Evolutionary conservation across 202 grass and related monocot genomes (phyloP).

Genomic region (Zoysia matrella): DNA sequence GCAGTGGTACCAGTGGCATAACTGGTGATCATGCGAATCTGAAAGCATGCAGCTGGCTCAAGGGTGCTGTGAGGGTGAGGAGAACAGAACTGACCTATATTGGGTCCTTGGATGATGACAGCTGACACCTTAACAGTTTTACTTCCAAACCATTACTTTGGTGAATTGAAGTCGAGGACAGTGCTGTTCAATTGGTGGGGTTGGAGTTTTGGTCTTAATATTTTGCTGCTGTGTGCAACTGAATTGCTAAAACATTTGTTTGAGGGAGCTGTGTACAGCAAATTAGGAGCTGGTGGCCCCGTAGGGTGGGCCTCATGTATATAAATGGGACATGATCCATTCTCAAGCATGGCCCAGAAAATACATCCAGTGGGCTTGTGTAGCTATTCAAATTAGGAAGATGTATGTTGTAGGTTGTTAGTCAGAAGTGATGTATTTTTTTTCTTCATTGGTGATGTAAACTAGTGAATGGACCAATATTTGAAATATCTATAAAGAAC

Average conservation of each 20-base stretch:
- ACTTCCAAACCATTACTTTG: slow-evolving; percentile 16
- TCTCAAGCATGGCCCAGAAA: background rate
- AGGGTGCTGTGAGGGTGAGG: slow-evolving; percentile 88
- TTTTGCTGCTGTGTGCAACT: background rate
- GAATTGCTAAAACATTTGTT: background rate
- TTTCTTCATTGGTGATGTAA: slow-evolving; percentile 21
- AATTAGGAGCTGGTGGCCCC: slow-evolving; percentile 8
- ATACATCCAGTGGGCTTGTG: background rate
- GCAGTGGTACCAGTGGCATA: slow-evolving; percentile 47
- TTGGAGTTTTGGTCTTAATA: background rate
- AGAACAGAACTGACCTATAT: slow-evolving; percentile 92
- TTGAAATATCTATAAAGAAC: background rate
- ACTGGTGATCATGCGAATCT: slow-evolving; percentile 73
- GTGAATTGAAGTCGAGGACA: background rate
- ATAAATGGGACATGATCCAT: slow-evolving; percentile 46
- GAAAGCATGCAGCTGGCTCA: slow-evolving; percentile 95
- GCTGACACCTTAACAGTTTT: slow-evolving; percentile 56
- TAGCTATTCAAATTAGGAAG: slow-evolving; percentile 38
- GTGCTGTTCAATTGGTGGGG: background rate
- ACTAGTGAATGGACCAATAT: background rate
- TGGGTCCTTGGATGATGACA: slow-evolving; percentile 94
- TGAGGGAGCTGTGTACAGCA: slow-evolving; percentile 14
- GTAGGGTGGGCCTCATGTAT: slow-evolving; percentile 28
- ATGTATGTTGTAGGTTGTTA: slow-evolving; percentile 21
- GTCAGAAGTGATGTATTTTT: slow-evolving; percentile 10